A percentile compares a stretch with the other conserved stretches of the same genome.
These are phyloP conservation scores for Lactifluus pinguis DNA, from an alignment of 768 basidiomycete genomes.

Conservation along the genomic window DNA sequence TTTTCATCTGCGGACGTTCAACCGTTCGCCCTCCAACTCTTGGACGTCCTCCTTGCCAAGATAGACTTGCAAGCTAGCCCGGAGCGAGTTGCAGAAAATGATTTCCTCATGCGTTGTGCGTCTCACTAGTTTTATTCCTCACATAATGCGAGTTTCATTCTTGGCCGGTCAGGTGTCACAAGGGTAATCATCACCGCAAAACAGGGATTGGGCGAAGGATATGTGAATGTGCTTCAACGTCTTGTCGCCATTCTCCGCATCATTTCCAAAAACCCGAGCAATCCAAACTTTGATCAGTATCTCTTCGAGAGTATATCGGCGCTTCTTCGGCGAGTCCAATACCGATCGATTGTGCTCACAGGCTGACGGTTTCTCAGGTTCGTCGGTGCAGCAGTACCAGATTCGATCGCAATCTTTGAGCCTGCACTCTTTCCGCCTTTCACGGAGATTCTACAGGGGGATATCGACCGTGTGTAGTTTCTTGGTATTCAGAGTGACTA, in stretches of 20 bases:
- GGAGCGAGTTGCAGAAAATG: slow-evolving; percentile 94
- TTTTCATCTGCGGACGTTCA: slow-evolving; percentile 85
- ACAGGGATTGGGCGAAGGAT: slow-evolving; percentile 60
- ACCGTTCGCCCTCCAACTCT: slow-evolving; percentile 65
- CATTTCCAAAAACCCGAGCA: slow-evolving; percentile 93
- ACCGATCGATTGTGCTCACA: not conserved
- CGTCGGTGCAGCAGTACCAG: slow-evolving; percentile 60
- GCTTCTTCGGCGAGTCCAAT: slow-evolving; percentile 59
- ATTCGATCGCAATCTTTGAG: slow-evolving; percentile 70
- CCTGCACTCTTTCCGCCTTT: slow-evolving; percentile 76
- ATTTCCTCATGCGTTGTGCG: slow-evolving; percentile 95
- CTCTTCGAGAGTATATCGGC: slow-evolving; percentile 96
- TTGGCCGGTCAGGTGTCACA: slow-evolving; percentile 66
- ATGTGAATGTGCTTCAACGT: slow-evolving; percentile 54
- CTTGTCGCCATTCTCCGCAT: slow-evolving; percentile 78
- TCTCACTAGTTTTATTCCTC: slow-evolving; percentile 11
- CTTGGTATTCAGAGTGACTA: not conserved
- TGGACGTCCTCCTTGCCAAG: slow-evolving; percentile 64
- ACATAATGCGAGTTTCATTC: not conserved
- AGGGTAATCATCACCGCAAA: slow-evolving; percentile 86
- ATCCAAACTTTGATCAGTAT: slow-evolving; percentile 96
- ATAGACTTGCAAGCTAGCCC: slow-evolving; percentile 74
- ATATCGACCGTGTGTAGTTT: slow-evolving; percentile 71
- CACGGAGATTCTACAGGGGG: slow-evolving; percentile 79
- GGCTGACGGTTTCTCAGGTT: slow-evolving; percentile 42